phyloP scores from a whole-genome alignment of 768 basidiomycete species.

The Bullera alba region DNA sequence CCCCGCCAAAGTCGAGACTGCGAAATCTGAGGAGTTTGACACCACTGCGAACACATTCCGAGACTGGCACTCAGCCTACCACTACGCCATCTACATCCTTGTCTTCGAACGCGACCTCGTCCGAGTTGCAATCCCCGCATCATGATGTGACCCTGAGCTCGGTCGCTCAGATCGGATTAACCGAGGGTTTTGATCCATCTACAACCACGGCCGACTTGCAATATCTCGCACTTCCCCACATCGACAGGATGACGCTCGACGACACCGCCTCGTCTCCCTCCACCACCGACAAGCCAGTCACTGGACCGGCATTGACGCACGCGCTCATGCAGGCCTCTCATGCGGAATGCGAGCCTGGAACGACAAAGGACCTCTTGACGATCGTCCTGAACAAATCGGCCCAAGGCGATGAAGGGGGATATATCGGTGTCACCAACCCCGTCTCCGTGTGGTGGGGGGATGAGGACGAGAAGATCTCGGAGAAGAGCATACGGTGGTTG shows the following conservation, averaged over 20 bases:
- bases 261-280: not conserved
- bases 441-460: constrained; percentile 90
- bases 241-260: not conserved
- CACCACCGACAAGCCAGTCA: constrained; percentile 3
- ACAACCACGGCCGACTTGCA: too few species aligned
- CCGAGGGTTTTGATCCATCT: too few species aligned
- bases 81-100: not conserved
- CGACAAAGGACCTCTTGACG: constrained; percentile 80
- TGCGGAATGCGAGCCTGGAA: constrained; percentile 85
- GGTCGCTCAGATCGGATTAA: too few species aligned
- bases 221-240: too few species aligned
- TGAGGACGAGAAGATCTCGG: constrained; percentile 84
- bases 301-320: constrained; percentile 55
- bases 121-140: not conserved
- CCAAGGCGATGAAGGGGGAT: constrained; percentile 84
- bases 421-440: constrained; percentile 65
- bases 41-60: not conserved
- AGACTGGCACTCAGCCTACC: not conserved
- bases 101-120: not conserved
- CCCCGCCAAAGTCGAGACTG: not conserved
- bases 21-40: not conserved
- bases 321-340: constrained; percentile 91
- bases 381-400: constrained; percentile 71
- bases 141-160: too few species aligned
- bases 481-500: constrained; percentile 76